Evolutionary conservation across 805 yeast genomes (phyloP).

Genomic region (Candida mattraensis): DNA sequence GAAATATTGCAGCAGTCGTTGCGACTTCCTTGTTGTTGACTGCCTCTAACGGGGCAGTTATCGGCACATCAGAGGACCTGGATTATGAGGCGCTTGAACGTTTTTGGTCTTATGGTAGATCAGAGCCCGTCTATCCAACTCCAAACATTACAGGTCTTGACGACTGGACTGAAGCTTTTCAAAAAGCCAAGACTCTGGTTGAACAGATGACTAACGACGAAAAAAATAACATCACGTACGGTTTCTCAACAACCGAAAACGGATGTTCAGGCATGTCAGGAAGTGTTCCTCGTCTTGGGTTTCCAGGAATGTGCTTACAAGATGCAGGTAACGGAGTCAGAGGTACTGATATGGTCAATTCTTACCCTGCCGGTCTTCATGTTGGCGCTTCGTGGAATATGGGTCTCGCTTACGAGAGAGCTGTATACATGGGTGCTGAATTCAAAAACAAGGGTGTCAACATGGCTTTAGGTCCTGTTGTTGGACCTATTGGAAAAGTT

Average conservation of each 20-base stretch:
- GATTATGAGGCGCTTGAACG: constrained; percentile 11
- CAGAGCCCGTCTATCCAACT: constrained; percentile 22
- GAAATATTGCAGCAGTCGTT: too few relatives aligned
- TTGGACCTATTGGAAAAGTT: constrained; percentile 61
- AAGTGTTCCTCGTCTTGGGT: constrained; percentile 58
- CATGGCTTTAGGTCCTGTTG: constrained; percentile 53
- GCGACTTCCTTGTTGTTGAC: too few relatives aligned
- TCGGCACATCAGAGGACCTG: too few relatives aligned
- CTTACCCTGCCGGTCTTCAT: constrained; percentile 60
- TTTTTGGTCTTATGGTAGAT: constrained; percentile 20
- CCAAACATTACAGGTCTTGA: constrained; percentile 16
- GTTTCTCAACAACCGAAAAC: constrained; percentile 23
- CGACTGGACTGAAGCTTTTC: constrained; percentile 59
- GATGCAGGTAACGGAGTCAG: constrained; percentile 66
- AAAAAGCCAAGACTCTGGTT: constrained; percentile 53
- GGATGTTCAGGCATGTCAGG: constrained; percentile 51
- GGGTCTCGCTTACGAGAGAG: constrained; percentile 50
- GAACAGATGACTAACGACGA: constrained; percentile 57
- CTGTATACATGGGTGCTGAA: constrained; percentile 57
- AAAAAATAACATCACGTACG: constrained; percentile 62
- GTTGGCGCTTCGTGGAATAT: constrained; percentile 58
- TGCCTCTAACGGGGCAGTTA: too few relatives aligned
- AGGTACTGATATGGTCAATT: constrained; percentile 54
- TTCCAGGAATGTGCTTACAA: constrained; percentile 54
- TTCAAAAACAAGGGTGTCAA: constrained; percentile 54